These are phyloP conservation scores for Discostella pseudostelligera DNA, from an alignment of 108 stramenopile species.

Conservation along the genomic window DNA sequence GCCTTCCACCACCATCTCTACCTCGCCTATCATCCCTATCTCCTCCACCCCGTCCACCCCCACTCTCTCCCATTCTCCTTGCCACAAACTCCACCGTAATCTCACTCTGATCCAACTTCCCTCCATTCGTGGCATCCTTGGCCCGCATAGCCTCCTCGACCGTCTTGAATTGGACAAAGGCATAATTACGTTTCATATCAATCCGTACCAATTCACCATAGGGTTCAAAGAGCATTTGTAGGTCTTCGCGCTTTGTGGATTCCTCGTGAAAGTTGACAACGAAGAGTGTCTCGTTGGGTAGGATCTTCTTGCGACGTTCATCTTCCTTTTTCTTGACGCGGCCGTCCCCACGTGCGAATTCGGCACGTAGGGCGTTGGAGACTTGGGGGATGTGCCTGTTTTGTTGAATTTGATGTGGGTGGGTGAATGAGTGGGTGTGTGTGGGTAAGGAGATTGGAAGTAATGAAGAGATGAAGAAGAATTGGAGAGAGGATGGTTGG, in stretches of 20 bases:
- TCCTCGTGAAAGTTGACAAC: slow-evolving; percentile 89
- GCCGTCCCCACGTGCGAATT: slow-evolving; percentile 88
- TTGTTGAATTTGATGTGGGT: slow-evolving; percentile 1
- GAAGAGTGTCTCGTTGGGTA: slow-evolving; percentile 73
- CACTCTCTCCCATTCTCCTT: slow-evolving; percentile 43
- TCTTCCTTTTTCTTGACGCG: slow-evolving; percentile 90
- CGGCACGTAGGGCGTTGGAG: slow-evolving; percentile 73
- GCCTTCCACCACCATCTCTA: slow-evolving; percentile 13
- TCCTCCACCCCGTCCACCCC: slow-evolving; percentile 39
- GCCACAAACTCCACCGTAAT: slow-evolving; percentile 88
- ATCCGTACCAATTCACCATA: slow-evolving; percentile 80
- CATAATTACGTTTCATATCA: slow-evolving; percentile 92
- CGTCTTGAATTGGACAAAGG: slow-evolving; percentile 83
- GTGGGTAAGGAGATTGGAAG: slow-evolving; percentile 4
- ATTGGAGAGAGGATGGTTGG: slow-evolving; percentile 15
- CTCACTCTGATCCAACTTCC: slow-evolving; percentile 80
- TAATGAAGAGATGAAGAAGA: slow-evolving; percentile 16
- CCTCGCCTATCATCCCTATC: slow-evolving; percentile 19
- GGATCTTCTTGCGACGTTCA: slow-evolving; percentile 84
- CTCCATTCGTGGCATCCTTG: slow-evolving; percentile 81
- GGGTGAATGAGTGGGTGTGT: slow-evolving; percentile 12
- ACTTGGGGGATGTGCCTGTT: slow-evolving; percentile 67
- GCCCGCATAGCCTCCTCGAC: slow-evolving; percentile 77
- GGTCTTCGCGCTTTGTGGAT: slow-evolving; percentile 83
- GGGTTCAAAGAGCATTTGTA: slow-evolving; percentile 67